Conservation (phyloP, 371 early-diverging fungal genomes). For the Capillidium heterosporum region DNA sequence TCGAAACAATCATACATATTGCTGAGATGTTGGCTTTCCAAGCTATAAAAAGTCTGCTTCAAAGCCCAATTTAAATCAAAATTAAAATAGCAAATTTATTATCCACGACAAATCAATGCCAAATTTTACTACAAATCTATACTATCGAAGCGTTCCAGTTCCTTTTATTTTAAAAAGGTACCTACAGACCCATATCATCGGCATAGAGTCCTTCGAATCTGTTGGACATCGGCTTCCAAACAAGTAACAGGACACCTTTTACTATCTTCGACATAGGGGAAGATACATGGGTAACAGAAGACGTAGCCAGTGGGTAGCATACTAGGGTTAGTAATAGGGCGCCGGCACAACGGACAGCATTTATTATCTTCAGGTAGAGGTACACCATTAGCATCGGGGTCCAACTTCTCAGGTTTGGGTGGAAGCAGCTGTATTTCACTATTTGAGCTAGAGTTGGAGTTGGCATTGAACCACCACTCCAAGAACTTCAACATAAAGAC, state of each 20-base stretch:
- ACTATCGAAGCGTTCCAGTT: no score
- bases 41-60: no score
- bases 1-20: no score
- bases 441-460: slow-evolving; percentile 22
- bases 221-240: not conserved
- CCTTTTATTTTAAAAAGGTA: no score
- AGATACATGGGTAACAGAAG: slow-evolving; percentile 67
- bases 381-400: slow-evolving; percentile 62
- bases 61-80: no score
- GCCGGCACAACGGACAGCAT: slow-evolving; percentile 63
- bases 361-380: slow-evolving; percentile 42
- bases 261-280: slow-evolving; percentile 39
- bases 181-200: no score
- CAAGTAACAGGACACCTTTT: slow-evolving; percentile 54
- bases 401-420: slow-evolving; percentile 36
- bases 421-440: slow-evolving; percentile 17
- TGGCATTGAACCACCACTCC: slow-evolving; percentile 89
- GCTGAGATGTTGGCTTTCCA: no score
- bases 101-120: no score
- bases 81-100: no score
- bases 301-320: slow-evolving; percentile 64
- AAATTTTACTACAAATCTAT: no score
- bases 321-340: slow-evolving; percentile 61
- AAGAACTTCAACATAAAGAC: slow-evolving; percentile 83
- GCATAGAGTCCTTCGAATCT: no score